Evolutionary conservation across 257 asterid species (phyloP), one percentile per base, ranked within the genome.

Genomic region (Penstemon newberryi): DNA sequence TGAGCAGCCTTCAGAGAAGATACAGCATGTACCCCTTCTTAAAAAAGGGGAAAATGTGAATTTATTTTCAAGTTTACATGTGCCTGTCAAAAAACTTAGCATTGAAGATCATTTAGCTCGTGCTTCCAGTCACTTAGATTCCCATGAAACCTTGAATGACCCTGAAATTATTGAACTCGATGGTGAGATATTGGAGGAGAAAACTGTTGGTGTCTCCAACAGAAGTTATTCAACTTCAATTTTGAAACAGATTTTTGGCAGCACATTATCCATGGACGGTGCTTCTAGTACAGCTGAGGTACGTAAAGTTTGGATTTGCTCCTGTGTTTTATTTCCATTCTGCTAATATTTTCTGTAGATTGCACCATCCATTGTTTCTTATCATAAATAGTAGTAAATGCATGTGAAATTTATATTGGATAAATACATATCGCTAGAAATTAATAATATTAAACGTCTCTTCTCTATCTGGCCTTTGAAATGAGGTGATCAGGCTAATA

Each of bases 211-310:
- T 38, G 85, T 80, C 61, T 73, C 85, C 59, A 79, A 74, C 42
- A 70, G 64, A 68, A 83, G 69, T 50, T 65, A 74, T 19, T 71
- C 95, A 43, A 70, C 79, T 49, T 86, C 90, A 53, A 78, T 83
- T n/a, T 74, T 91, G 45, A 90, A 84, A 33, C 82, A 87, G 80
- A 79, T 87, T 52, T 82, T 91, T 77, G 79, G 92, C 67, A 80
- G 81, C 78, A 76, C 89, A 45, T 65, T 79, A 62, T 59, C 93
- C 53, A 37, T 72, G 45, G 83, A 60, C 56, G 73, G 78, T 57
- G 72, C 70, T 58, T 63, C 89, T 61, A 63, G 69, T 75, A 63
- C 75, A 49, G 63, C 69, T 64, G 82, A 83, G 94, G 95, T 89
- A 82, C 66, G 53, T 70, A 8, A 51, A 15, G 61, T 43, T 56